These are phyloP conservation scores for Lepiota venenata DNA, from an alignment of 768 basidiomycete species.

Conservation along the genomic window DNA sequence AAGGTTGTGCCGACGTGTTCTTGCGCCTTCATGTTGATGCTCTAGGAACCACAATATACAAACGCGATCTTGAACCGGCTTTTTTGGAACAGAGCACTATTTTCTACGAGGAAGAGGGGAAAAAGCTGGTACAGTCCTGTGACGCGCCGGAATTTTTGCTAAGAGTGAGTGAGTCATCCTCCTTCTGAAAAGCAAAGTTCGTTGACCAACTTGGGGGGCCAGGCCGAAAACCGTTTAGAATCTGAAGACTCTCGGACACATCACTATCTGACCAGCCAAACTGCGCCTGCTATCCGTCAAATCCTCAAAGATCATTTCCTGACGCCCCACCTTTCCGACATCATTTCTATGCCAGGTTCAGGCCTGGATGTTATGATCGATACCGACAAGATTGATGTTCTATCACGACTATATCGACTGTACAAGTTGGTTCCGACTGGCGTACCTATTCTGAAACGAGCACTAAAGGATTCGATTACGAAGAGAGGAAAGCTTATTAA, in stretches of 20 bases:
- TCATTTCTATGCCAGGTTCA: slow-evolving; percentile 78
- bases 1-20: slow-evolving; percentile 85
- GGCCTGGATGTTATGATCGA: slow-evolving; percentile 90
- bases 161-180: slow-evolving; percentile 47
- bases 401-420: slow-evolving; percentile 76
- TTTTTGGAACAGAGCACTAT: slow-evolving; percentile 72
- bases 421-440: slow-evolving; percentile 69
- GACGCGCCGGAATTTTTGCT: slow-evolving; percentile 82
- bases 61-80: slow-evolving; percentile 77
- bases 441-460: slow-evolving; percentile 55
- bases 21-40: slow-evolving; percentile 56
- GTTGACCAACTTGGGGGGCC: slow-evolving; percentile 19
- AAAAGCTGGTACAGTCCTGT: slow-evolving; percentile 64
- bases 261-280: slow-evolving; percentile 81
- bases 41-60: slow-evolving; percentile 65
- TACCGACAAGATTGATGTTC: slow-evolving; percentile 67
- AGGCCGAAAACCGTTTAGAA: slow-evolving; percentile 80
- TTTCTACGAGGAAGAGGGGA: slow-evolving; percentile 80
- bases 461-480: slow-evolving; percentile 69
- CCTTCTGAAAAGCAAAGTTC: neutral
- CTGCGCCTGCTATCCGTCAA: slow-evolving; percentile 60
- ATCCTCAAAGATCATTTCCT: slow-evolving; percentile 81
- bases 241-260: slow-evolving; percentile 83
- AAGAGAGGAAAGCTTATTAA: slow-evolving; percentile 81
- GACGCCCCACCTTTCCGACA: slow-evolving; percentile 66